phyloP scores from a whole-genome alignment of 768 basidiomycete species.

The Pleurotus tuoliensis region DNA sequence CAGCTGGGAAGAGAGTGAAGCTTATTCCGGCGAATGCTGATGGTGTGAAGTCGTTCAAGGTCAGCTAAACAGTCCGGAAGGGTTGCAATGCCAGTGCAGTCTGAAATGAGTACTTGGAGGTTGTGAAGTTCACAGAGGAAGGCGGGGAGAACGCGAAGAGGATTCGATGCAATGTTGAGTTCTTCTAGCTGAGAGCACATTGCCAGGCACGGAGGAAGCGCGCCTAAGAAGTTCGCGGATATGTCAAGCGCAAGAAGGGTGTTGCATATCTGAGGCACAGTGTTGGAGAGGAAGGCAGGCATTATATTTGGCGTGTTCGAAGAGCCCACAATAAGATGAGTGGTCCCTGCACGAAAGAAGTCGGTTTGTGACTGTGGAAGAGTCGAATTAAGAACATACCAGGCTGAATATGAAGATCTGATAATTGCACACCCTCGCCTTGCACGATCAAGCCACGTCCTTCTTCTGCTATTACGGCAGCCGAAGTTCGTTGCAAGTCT shows the following conservation, averaged over 20 bases:
- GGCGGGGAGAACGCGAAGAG: constrained; percentile 84
- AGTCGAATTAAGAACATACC: constrained; percentile 46
- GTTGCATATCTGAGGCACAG: constrained; percentile 67
- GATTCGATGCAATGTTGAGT: constrained; percentile 89
- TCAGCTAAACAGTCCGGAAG: constrained; percentile 72
- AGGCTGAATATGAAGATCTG: constrained; percentile 61
- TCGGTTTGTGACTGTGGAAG: constrained; percentile 3
- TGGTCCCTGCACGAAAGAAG: constrained; percentile 60
- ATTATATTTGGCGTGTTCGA: constrained; percentile 75
- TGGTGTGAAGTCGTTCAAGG: constrained; percentile 80
- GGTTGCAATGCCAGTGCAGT: constrained; percentile 76
- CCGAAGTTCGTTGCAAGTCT: constrained; percentile 71
- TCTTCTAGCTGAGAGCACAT: constrained; percentile 84
- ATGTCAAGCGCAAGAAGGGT: constrained; percentile 92
- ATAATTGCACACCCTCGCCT: constrained; percentile 58
- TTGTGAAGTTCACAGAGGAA: constrained; percentile 76
- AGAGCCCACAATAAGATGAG: constrained; percentile 88
- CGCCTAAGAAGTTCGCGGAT: constrained; percentile 80
- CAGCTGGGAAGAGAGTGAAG: constrained; percentile 89
- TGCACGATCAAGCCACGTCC: constrained; percentile 81
- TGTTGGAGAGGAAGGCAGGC: constrained; percentile 65
- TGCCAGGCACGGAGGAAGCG: constrained; percentile 80
- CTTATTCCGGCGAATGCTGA: constrained; percentile 86
- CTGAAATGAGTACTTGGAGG: constrained; percentile 89
- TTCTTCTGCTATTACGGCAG: constrained; percentile 77